Base-by-base conservation (phyloP, 2,329 filamentous ascomycete species). In the Nothopassalora personata region DNA sequence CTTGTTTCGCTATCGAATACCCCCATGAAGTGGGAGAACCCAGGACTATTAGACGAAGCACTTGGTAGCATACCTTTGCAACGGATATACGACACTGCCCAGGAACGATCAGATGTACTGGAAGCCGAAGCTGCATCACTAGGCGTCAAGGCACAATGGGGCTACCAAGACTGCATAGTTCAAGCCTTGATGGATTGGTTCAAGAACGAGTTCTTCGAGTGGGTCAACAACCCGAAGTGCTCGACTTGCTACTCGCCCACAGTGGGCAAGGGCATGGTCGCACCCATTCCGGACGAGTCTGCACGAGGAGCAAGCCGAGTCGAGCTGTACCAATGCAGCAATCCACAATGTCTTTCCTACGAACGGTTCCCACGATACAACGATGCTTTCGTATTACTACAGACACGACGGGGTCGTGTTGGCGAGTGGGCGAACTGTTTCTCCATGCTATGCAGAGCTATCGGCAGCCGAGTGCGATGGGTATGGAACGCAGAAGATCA, bases 351-450 rank as follows among this genome's bases (percentile, higher is more conserved):
- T 74, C 83, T 86, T 51, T 83, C 86, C 30, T 91, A 87, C 70
- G 93, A 97, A 74, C 86, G 93, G 64, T 99, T 97, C 67, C 92
- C 94, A 43, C 85, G 94, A 61, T 97, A 96, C 74, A 93, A 90
- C 60, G 93, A 99, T 72, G 93, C 96, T 28, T 97, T 95, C 86
- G 87, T 91, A 53, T 77, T 97, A 61, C 79, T 99, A 47, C 89
- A 97, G 74, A 95, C 91, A 30, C 82, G 90, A 66, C 84, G 89
- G 66, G 94, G 94, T 36, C 87, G 94, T 66, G 88, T 88, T 61
- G 94, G 94, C 62, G 94, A 99, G 78, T 97, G 94, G 91, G 91
- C 91, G 66, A 97, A 97, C 77, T 97, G 92, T 81, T 99, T 99
- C 78, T 93, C 88, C 77, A 97, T 97, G 94, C 83, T 99, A 54